A percentile compares a stretch with the other conserved stretches of the same genome.
Conservation (phyloP, 2,329 filamentous ascomycete genomes). For the Sclerotinia subarctica region DNA sequence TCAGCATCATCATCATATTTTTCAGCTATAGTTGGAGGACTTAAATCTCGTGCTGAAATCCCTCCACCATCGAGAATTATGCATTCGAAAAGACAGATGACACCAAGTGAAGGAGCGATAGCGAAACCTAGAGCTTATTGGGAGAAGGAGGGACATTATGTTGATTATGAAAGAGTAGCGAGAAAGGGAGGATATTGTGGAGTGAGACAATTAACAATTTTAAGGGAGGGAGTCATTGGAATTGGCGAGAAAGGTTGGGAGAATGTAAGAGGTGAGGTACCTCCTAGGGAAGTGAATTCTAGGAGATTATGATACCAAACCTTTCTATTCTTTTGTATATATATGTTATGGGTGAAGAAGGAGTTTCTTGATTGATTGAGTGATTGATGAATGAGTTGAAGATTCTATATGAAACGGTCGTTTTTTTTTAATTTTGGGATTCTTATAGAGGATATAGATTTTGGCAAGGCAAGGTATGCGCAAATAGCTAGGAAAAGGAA, state of each 20-base stretch:
- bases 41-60: not conserved
- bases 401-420: not conserved
- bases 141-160: constrained; percentile 40
- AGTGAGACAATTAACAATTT: constrained; percentile 50
- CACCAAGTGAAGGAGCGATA: not conserved
- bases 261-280: constrained; percentile 34
- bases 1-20: not conserved
- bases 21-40: constrained; percentile 14
- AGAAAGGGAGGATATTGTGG: constrained; percentile 56
- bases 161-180: constrained; percentile 45
- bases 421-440: not conserved
- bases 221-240: constrained; percentile 35
- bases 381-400: not conserved
- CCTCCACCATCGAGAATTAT: constrained; percentile 6
- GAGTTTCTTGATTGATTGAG: not conserved
- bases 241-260: constrained; percentile 39
- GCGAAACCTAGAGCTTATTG: constrained; percentile 29
- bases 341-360: not conserved
- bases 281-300: constrained; percentile 22
- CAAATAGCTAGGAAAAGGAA: not conserved
- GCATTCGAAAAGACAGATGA: constrained; percentile 7
- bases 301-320: not conserved
- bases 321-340: not conserved
- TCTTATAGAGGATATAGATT: not conserved
- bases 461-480: not conserved